Conservation (phyloP, 768 basidiomycete genomes). For the Hydnomerulius pinastri region DNA sequence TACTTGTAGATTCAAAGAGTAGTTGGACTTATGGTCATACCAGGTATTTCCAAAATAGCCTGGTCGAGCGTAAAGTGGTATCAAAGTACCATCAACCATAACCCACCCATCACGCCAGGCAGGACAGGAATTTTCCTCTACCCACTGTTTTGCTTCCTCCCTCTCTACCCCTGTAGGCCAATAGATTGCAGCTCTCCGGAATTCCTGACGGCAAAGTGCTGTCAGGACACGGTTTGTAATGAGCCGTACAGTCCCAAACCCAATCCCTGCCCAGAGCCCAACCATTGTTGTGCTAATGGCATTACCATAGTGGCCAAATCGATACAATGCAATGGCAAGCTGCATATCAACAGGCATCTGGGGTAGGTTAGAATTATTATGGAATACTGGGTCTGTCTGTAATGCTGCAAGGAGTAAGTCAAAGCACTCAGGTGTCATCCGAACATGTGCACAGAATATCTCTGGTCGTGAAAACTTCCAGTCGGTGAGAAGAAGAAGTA, state of each 20-base stretch:
- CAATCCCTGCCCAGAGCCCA: constrained; percentile 40
- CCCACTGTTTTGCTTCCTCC: constrained; percentile 20
- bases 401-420: constrained; percentile 27
- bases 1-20: constrained; percentile 29
- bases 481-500: no score
- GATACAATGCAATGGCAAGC: constrained; percentile 28
- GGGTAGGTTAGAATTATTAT: constrained; percentile 15
- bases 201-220: constrained; percentile 29
- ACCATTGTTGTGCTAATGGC: constrained; percentile 33
- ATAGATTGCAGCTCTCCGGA: constrained; percentile 26
- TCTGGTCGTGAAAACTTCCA: no score
- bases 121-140: constrained; percentile 19
- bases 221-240: constrained; percentile 33
- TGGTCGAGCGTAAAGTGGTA: constrained; percentile 34
- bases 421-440: no score
- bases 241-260: constrained; percentile 32
- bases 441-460: no score
- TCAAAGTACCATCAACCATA: constrained; percentile 23
- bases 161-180: constrained; percentile 24
- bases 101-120: constrained; percentile 22
- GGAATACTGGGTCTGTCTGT: constrained; percentile 24
- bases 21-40: constrained; percentile 34
- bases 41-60: constrained; percentile 35
- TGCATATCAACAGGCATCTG: constrained; percentile 31
- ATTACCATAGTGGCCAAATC: constrained; percentile 39